A percentile compares a stretch with the other conserved stretches of the same genome.
These are phyloP conservation scores for Hygrocybe coccinea DNA, from an alignment of 768 basidiomycete species.

Conservation along the genomic window DNA sequence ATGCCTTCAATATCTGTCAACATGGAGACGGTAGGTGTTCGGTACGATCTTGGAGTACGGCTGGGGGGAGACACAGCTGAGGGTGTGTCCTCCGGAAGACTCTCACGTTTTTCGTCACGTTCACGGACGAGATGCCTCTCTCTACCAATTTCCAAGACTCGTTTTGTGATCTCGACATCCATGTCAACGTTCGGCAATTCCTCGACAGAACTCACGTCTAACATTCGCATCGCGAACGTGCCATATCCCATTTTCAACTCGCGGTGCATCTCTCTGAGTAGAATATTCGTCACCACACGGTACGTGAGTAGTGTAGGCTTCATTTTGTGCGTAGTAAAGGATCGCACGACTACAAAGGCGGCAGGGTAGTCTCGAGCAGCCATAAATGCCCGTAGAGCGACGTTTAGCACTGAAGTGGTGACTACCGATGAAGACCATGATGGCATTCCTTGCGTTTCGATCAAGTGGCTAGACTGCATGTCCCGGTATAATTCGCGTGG, in stretches of 20 bases:
- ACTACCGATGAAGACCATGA: slow-evolving; percentile 20
- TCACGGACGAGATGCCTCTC: too few relatives aligned
- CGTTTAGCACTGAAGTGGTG: slow-evolving; percentile 35
- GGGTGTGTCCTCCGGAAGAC: background rate
- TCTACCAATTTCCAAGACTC: too few relatives aligned
- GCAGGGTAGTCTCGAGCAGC: slow-evolving; percentile 43
- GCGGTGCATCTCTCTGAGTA: slow-evolving; percentile 28
- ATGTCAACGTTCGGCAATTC: background rate
- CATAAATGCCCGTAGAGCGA: slow-evolving; percentile 44
- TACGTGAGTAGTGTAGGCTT: slow-evolving; percentile 36
- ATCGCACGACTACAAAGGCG: slow-evolving; percentile 37
- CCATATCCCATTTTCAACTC: slow-evolving; percentile 14
- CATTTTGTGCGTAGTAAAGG: slow-evolving; percentile 27
- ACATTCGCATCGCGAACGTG: background rate
- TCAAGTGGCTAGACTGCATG: slow-evolving; percentile 29
- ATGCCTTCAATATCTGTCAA: background rate
- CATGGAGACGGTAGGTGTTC: slow-evolving; percentile 1
- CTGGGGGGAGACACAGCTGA: background rate
- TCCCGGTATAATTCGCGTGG: slow-evolving; percentile 44
- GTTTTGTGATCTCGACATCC: too few relatives aligned
- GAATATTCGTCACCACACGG: slow-evolving; percentile 34
- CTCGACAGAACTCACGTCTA: background rate
- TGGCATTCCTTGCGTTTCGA: slow-evolving; percentile 8
- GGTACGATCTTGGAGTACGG: background rate
- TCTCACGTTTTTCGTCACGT: background rate